Conservation (phyloP, 2,329 filamentous ascomycete genomes). For the Capronia americana region DNA sequence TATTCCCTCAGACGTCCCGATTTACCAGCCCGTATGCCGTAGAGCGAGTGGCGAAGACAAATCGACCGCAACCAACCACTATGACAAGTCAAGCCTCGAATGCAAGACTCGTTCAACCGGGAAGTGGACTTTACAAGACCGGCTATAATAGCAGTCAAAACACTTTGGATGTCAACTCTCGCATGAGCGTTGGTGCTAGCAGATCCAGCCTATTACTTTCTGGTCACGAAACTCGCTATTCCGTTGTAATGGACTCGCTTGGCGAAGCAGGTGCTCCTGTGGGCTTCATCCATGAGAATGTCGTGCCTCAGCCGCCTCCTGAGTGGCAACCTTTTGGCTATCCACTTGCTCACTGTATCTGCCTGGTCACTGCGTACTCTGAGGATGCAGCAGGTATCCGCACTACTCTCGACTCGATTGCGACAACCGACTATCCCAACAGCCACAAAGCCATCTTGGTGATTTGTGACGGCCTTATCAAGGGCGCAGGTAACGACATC, state of each 20-base stretch:
- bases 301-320: constrained; percentile 92
- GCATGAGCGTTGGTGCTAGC: constrained; percentile 51
- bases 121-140: constrained; percentile 71
- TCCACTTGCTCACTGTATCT: constrained; percentile 90
- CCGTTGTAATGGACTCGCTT: constrained; percentile 59
- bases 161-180: constrained; percentile 57
- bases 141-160: constrained; percentile 62
- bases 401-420: constrained; percentile 93
- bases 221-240: constrained; percentile 59
- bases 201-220: constrained; percentile 68
- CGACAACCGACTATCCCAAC: constrained; percentile 97
- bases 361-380: constrained; percentile 94
- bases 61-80: constrained; percentile 73
- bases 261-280: constrained; percentile 79
- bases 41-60: constrained; percentile 65
- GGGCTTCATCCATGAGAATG: constrained; percentile 94
- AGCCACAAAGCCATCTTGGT: constrained; percentile 97
- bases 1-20: constrained; percentile 90
- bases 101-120: constrained; percentile 69
- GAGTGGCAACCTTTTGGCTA: constrained; percentile 98
- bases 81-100: constrained; percentile 90
- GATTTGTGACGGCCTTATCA: constrained; percentile 97
- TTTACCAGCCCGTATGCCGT: constrained; percentile 90
- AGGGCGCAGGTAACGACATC: constrained; percentile 84
- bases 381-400: constrained; percentile 92